Evolutionary conservation across 192 early-diverging fungal genomes (phyloP), one percentile per base, ranked within the genome.

Genomic region (Chytriomyces sp.): DNA sequence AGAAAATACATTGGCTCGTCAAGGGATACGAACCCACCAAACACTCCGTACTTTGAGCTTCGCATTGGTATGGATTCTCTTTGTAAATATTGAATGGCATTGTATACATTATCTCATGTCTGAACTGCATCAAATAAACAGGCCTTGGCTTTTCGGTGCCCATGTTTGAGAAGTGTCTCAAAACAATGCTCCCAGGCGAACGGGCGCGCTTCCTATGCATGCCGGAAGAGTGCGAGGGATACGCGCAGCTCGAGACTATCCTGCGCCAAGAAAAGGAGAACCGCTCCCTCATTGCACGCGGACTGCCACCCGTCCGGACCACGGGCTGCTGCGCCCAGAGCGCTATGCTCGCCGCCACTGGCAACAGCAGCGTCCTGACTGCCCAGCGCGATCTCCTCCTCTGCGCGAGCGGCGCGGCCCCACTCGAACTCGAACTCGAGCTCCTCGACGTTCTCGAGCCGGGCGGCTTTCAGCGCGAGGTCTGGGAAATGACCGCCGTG

Each of bases 401-500:
- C n/a, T 61, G 78, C 26, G 28, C 72, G 37, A 66, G 70, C 59
- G 7, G 26, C 25, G 53, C 26, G 19, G 65, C 73, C 6, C 79
- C 79, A 2, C 71, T 87, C 4, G 85, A 87, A 58, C 75, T 87
- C 52, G 83, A 84, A 44, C 75, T 87, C 70, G 80, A 81, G 26
- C 74, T 87, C 32, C n/a, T 81, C 17, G 63, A 77, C 2, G 83
- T 84, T 4, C 81, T 76, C 33, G 40, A 63, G 39, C 85, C 82
- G 5, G 73, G 76, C 32, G 41, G 52, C 17, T 87, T 78, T 57
- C 41, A 52, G n/a, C 72, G 72, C 14, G 76, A 87, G 59, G 64
- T 74, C 8, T 87, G 85, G 85, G 85, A 87, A 58, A 81, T 87
- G 81, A 62, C 26, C 30, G 52, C 77, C n/a, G 68, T 34, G 0